A percentile compares a stretch with the other conserved stretches of the same genome.
These are phyloP conservation scores for Mycosphaerella sp. DNA, from an alignment of 2,329 filamentous ascomycete genomes.

Conservation along the genomic window DNA sequence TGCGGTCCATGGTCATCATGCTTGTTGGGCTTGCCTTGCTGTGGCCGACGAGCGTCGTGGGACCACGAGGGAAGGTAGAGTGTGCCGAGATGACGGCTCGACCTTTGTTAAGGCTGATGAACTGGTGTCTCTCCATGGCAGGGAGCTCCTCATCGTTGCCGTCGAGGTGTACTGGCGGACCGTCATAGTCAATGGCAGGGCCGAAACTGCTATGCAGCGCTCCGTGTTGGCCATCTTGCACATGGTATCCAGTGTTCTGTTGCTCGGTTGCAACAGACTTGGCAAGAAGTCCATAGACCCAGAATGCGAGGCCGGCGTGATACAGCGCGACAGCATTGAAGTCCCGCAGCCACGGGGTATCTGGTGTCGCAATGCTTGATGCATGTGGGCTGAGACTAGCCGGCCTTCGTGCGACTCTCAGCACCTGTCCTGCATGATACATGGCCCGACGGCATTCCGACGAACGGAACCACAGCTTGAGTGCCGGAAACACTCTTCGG, in stretches of 20 bases:
- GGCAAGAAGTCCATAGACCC: constrained; percentile 19
- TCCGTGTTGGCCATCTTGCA: constrained; percentile 1
- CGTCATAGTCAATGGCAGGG: constrained; percentile 16
- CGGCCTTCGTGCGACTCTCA: constrained; percentile 17
- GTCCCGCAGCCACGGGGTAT: constrained; percentile 21
- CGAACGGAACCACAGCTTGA: constrained; percentile 20
- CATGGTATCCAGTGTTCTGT: not conserved
- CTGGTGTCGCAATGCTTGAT: constrained; percentile 12
- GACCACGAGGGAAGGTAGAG: constrained; percentile 12
- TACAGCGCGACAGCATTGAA: constrained; percentile 21
- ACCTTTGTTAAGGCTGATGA: constrained; percentile 19
- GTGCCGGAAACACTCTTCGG: constrained; percentile 14
- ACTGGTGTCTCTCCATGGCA: constrained; percentile 17
- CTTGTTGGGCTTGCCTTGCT: constrained; percentile 5
- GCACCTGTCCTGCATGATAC: constrained; percentile 23
- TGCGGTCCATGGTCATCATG: constrained; percentile 8
- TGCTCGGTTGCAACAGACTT: constrained; percentile 14
- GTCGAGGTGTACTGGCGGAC: constrained; percentile 17
- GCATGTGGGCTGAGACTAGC: constrained; percentile 18
- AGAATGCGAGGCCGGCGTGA: constrained; percentile 18
- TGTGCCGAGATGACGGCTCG: constrained; percentile 17
- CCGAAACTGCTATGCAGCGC: not conserved
- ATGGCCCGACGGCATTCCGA: constrained; percentile 19
- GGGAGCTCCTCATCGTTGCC: constrained; percentile 17
- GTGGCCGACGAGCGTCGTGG: constrained; percentile 3